Evolutionary conservation across 2,329 filamentous ascomycete species (phyloP).

Genomic region (Penicillium sp.): DNA sequence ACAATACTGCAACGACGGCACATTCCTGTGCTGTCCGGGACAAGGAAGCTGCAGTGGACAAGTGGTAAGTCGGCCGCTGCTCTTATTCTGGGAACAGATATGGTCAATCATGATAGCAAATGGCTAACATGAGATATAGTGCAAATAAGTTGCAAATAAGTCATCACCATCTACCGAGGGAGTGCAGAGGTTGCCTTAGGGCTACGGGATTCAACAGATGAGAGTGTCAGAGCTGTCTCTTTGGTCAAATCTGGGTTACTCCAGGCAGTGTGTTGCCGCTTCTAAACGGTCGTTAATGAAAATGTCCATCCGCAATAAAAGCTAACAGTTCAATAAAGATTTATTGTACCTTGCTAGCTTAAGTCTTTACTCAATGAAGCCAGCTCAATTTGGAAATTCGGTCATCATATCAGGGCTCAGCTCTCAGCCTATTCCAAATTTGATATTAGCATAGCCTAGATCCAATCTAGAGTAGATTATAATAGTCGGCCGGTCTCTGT

Average conservation of each 20-base stretch:
- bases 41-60: not conserved
- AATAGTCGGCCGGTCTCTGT: not conserved
- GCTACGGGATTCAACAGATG: not conserved
- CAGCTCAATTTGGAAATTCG: not conserved
- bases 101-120: not conserved
- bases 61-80: not conserved
- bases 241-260: not conserved
- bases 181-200: not conserved
- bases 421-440: not conserved
- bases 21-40: conserved; percentile 8
- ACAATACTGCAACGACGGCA: conserved; percentile 14
- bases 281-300: not conserved
- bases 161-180: not conserved
- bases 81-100: not conserved
- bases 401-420: too few species aligned
- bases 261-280: not conserved
- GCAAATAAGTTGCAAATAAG: not conserved
- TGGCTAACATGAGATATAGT: not conserved
- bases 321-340: not conserved
- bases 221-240: not conserved
- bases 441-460: not conserved
- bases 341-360: not conserved
- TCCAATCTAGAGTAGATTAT: not conserved
- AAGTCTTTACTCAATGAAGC: not conserved
- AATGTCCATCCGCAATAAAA: not conserved